phyloP scores from a whole-genome alignment of 148 eudicot genomes.

The Chenopodium formosanum region DNA sequence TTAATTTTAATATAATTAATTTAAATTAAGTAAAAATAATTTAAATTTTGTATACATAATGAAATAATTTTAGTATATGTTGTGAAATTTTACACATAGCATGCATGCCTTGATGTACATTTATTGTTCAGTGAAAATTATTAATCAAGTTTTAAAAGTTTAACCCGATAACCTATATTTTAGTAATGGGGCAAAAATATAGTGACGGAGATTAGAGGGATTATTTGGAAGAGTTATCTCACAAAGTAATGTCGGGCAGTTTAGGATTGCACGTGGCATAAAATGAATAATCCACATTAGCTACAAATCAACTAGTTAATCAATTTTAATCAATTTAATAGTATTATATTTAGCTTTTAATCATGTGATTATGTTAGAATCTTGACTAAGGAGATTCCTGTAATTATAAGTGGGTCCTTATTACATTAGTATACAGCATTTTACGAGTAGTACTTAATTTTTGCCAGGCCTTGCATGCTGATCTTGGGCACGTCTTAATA shows the following conservation, averaged over 20 bases:
- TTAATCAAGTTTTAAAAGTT: too few species aligned
- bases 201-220: too few species aligned
- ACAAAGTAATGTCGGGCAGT: not conserved
- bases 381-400: conserved; percentile 31
- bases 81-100: too few species aligned
- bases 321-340: not conserved
- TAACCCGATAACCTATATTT: too few species aligned
- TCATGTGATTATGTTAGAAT: conserved; percentile 36
- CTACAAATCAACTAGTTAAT: conserved; percentile 22
- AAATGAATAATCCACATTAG: conserved; percentile 8
- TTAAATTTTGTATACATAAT: too few species aligned
- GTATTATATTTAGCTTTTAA: conserved; percentile 16
- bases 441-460: not conserved
- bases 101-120: too few species aligned
- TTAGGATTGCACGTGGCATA: not conserved
- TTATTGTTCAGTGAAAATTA: too few species aligned
- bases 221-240: not conserved
- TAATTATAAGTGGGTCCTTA: conserved; percentile 19
- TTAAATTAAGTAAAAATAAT: too few species aligned
- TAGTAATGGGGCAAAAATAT: too few species aligned
- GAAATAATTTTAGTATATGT: too few species aligned
- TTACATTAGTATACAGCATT: not conserved
- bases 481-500: conserved; percentile 25
- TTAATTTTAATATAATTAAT: too few species aligned
- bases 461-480: conserved; percentile 24